Evolutionary conservation across 2,329 filamentous ascomycete genomes (phyloP).

Genomic region (Fusarium oxysporum): DNA sequence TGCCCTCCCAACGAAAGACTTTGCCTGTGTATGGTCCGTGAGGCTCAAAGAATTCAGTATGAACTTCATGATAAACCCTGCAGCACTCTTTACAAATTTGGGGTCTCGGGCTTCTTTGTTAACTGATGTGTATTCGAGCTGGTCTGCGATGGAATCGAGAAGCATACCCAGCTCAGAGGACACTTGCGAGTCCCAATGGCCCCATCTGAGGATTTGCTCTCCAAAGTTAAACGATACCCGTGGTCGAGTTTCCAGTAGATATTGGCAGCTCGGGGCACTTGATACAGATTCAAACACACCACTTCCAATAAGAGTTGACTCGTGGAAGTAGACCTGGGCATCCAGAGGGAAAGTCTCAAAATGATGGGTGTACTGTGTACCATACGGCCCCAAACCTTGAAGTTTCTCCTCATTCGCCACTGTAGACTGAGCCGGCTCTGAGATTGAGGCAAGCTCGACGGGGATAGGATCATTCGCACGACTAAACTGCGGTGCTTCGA

Average conservation of each 20-base stretch:
- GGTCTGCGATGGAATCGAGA: slow-evolving; percentile 68
- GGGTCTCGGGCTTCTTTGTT: slow-evolving; percentile 12
- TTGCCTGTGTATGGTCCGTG: slow-evolving; percentile 48
- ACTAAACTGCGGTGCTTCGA: slow-evolving; percentile 63
- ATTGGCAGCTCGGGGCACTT: slow-evolving; percentile 46
- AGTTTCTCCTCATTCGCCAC: slow-evolving; percentile 50
- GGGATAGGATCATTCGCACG: slow-evolving; percentile 65
- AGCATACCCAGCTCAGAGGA: slow-evolving; percentile 72
- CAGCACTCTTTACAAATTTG: slow-evolving; percentile 46
- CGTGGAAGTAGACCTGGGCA: slow-evolving; percentile 68
- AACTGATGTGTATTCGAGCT: slow-evolving; percentile 45
- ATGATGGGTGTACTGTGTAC: slow-evolving; percentile 70
- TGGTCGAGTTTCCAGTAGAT: slow-evolving; percentile 48
- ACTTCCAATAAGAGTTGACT: slow-evolving; percentile 68
- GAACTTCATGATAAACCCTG: slow-evolving; percentile 62
- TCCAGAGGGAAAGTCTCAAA: slow-evolving; percentile 72
- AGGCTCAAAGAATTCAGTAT: slow-evolving; percentile 58
- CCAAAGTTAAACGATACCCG: slow-evolving; percentile 59
- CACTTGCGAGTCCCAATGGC: slow-evolving; percentile 65
- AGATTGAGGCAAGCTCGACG: slow-evolving; percentile 3
- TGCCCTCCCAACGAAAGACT: slow-evolving; percentile 58
- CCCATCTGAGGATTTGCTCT: slow-evolving; percentile 65
- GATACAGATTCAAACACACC: slow-evolving; percentile 59
- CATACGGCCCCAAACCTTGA: slow-evolving; percentile 68
- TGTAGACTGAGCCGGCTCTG: slow-evolving; percentile 11